A percentile compares a stretch with the other conserved stretches of the same genome.
Evolutionary conservation across 164 flowering plant species (phyloP).

Genomic region (Nymphaea thermarum): DNA sequence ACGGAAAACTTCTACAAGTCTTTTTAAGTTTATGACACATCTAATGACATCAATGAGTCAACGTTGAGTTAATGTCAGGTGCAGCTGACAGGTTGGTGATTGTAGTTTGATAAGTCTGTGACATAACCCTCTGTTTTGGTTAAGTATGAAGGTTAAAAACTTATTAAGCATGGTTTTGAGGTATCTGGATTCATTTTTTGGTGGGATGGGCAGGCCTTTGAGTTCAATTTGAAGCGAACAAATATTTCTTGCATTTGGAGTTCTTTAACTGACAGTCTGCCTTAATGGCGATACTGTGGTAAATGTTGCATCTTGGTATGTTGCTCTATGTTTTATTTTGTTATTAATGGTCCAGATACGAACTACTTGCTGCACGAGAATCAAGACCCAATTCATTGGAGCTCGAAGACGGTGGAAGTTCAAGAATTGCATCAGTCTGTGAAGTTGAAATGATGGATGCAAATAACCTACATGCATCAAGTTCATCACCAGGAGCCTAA

Average conservation of each 20-base stretch:
- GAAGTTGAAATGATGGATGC: constrained; percentile 2
- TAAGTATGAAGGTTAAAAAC: no score
- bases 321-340: not conserved
- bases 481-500: not conserved
- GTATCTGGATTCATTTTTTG: no score
- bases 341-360: not conserved
- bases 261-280: not conserved
- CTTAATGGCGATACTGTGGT: not conserved
- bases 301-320: not conserved
- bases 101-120: no score
- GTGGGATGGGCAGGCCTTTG: no score
- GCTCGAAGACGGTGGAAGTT: not conserved
- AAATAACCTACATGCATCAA: not conserved
- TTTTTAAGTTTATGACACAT: no score
- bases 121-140: no score
- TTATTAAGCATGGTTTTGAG: no score
- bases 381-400: not conserved
- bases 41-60: no score
- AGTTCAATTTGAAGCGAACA: not conserved
- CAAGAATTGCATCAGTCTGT: not conserved
- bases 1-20: no score
- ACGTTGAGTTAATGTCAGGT: no score
- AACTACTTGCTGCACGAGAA: not conserved
- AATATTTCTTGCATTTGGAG: not conserved
- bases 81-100: no score